These are phyloP conservation scores for Pichia sp. DNA, from an alignment of 1,139 yeast genomes.

Conservation along the genomic window DNA sequence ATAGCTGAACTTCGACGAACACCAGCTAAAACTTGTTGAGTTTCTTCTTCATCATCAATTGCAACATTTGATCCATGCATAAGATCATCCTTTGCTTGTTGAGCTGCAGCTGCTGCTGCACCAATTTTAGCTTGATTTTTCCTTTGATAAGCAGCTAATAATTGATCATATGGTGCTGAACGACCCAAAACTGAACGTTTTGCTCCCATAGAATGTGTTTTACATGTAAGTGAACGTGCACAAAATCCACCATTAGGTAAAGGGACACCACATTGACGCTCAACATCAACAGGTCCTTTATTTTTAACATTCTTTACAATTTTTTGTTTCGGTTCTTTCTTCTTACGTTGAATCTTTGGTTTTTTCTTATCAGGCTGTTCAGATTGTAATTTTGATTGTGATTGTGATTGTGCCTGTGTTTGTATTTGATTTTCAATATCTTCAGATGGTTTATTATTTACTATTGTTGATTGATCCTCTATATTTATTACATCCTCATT, in stretches of 20 bases:
- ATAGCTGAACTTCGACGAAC: constrained; percentile 71
- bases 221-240: constrained; percentile 92
- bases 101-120: constrained; percentile 68
- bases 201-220: constrained; percentile 97
- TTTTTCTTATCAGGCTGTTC: constrained; percentile 22
- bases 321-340: constrained; percentile 22
- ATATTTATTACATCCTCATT: neutral
- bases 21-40: constrained; percentile 90
- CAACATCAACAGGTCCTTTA: constrained; percentile 87
- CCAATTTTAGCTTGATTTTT: constrained; percentile 88
- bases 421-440: neutral
- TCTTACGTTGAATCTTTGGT: constrained; percentile 36
- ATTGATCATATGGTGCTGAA: constrained; percentile 83
- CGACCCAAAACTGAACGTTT: constrained; percentile 92
- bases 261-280: constrained; percentile 94
- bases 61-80: constrained; percentile 36
- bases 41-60: constrained; percentile 79
- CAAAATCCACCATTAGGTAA: constrained; percentile 88
- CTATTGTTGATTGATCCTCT: neutral
- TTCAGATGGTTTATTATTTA: too few relatives aligned
- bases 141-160: constrained; percentile 84
- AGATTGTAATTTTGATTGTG: too few relatives aligned
- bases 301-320: constrained; percentile 44
- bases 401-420: too few relatives aligned
- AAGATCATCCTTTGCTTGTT: constrained; percentile 39